A percentile compares a stretch with the other conserved stretches of the same genome.
Conservation (phyloP, 2,329 filamentous ascomycete species). For the Zymoseptoria passerinii region DNA sequence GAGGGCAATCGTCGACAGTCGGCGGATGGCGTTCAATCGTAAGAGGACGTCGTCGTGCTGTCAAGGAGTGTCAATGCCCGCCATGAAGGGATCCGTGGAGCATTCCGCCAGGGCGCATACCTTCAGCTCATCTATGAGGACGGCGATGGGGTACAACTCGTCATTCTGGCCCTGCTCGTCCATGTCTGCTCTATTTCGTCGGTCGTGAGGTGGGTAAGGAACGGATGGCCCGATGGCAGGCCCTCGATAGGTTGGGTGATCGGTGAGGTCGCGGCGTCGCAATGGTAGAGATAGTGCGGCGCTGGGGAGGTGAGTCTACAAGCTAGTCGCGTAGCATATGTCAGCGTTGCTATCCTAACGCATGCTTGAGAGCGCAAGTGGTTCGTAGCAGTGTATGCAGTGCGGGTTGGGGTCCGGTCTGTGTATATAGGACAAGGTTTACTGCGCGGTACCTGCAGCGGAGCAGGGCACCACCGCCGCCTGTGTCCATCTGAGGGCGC, state of each 20-base stretch:
- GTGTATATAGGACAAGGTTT: slow-evolving; percentile 8
- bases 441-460: slow-evolving; percentile 3
- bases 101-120: slow-evolving; percentile 41
- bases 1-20: slow-evolving; percentile 94
- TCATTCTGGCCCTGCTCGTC: slow-evolving; percentile 84
- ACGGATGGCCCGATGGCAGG: slow-evolving; percentile 19
- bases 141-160: slow-evolving; percentile 99
- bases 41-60: slow-evolving; percentile 98
- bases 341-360: not conserved
- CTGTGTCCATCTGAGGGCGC: not conserved
- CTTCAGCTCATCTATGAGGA: slow-evolving; percentile 99
- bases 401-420: not conserved
- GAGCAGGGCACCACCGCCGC: not conserved
- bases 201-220: slow-evolving; percentile 16
- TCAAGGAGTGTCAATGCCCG: slow-evolving; percentile 6
- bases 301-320: not conserved
- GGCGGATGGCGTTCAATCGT: slow-evolving; percentile 95
- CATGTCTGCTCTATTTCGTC: slow-evolving; percentile 49
- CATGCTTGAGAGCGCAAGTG: not conserved
- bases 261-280: slow-evolving; percentile 5
- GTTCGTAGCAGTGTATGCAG: not conserved
- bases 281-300: slow-evolving; percentile 3
- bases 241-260: slow-evolving; percentile 13
- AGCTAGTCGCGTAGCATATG: not conserved
- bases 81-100: not conserved